Evolutionary conservation across 2,329 filamentous ascomycete genomes (phyloP).

Genomic region (Penicillium digitatum): DNA sequence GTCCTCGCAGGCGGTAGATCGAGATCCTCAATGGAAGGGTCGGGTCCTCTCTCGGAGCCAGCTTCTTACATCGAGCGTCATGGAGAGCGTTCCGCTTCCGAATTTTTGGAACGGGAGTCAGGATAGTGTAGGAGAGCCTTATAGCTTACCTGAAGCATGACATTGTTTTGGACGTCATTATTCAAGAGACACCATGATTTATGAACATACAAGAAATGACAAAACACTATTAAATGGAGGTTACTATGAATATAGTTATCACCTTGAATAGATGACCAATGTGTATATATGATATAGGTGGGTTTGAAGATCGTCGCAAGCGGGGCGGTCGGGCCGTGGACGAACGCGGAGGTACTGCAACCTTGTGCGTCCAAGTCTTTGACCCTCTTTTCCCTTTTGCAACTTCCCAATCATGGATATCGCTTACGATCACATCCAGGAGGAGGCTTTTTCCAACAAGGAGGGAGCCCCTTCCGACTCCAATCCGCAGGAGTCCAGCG

Average conservation of each 20-base stretch:
- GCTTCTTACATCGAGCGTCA: slow-evolving; percentile 41
- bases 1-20: slow-evolving; percentile 39
- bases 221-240: not conserved
- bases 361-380: slow-evolving; percentile 15
- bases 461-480: slow-evolving; percentile 46
- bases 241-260: not conserved
- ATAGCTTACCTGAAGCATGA: slow-evolving; percentile 28
- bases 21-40: slow-evolving; percentile 14
- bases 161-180: not conserved
- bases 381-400: slow-evolving; percentile 4
- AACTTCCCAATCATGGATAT: slow-evolving; percentile 67
- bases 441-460: slow-evolving; percentile 65
- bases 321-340: slow-evolving; percentile 33
- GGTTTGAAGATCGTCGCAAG: slow-evolving; percentile 10
- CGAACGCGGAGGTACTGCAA: slow-evolving; percentile 27
- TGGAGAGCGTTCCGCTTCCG: slow-evolving; percentile 44
- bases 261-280: not conserved
- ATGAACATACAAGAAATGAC: slow-evolving; percentile 13
- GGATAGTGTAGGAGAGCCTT: slow-evolving; percentile 38
- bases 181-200: slow-evolving; percentile 14
- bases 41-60: slow-evolving; percentile 34
- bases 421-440: slow-evolving; percentile 93
- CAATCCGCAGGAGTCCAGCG: slow-evolving; percentile 34
- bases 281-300: not conserved
- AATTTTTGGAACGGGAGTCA: slow-evolving; percentile 39